Conservation (phyloP, 2,329 filamentous ascomycete genomes). For the Fusarium sp. region DNA sequence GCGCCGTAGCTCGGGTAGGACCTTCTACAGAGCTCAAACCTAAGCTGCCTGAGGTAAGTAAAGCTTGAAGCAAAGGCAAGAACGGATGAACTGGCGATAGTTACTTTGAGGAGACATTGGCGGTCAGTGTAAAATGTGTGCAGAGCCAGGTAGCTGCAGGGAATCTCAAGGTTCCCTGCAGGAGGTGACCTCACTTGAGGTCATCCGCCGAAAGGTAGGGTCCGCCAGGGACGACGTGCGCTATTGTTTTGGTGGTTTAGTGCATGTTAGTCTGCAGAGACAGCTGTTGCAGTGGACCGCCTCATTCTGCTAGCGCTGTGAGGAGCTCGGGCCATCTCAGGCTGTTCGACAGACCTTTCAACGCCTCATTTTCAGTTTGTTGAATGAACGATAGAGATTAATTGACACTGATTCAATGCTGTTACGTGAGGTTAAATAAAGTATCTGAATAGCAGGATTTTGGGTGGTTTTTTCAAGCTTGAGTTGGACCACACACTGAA, state of each 20-base stretch:
- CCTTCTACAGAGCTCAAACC: constrained; percentile 28
- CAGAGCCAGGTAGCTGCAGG: constrained; percentile 7
- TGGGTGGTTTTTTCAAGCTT: not conserved
- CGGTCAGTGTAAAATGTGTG: not conserved
- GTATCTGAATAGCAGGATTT: not conserved
- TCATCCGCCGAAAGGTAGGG: constrained; percentile 32
- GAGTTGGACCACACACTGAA: not conserved
- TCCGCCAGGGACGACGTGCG: constrained; percentile 36
- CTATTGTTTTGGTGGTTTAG: constrained; percentile 33
- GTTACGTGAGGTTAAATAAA: not conserved
- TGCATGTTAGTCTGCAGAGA: constrained; percentile 4
- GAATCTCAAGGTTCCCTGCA: not conserved
- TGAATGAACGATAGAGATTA: constrained; percentile 2
- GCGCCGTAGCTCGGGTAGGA: constrained; percentile 22
- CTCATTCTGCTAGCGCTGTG: constrained; percentile 7
- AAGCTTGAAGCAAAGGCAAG: constrained; percentile 24
- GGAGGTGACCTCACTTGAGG: constrained; percentile 32
- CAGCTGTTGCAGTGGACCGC: constrained; percentile 27
- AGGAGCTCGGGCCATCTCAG: constrained; percentile 15
- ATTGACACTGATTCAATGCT: not conserved
- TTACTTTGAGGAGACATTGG: constrained; percentile 16
- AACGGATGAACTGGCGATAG: constrained; percentile 6
- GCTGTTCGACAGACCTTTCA: constrained; percentile 15
- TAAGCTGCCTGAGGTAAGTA: constrained; percentile 28
- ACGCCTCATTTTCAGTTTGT: constrained; percentile 23